phyloP scores from a whole-genome alignment of 306 rosid species.

The Lathyrus tuberosus region DNA sequence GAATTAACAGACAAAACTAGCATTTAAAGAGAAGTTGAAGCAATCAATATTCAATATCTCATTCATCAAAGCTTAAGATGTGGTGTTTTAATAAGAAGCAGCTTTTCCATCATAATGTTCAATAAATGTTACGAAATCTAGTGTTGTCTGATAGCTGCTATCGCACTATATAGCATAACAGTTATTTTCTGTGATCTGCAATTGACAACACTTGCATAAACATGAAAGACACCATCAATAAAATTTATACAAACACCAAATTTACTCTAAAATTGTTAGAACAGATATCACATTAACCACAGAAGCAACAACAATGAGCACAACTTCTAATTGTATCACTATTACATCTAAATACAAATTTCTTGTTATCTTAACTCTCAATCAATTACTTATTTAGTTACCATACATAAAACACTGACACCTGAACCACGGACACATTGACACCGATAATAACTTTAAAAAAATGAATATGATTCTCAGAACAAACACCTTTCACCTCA shows the following conservation, averaged over 20 bases:
- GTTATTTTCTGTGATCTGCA: not conserved
- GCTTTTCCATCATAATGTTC: not conserved
- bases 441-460: no score
- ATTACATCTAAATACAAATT: not conserved
- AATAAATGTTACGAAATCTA: constrained; percentile 12
- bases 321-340: not conserved
- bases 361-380: constrained; percentile 3
- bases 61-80: constrained; percentile 18
- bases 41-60: not conserved
- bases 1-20: constrained; percentile 1
- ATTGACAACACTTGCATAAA: constrained; percentile 1
- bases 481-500: constrained; percentile 24
- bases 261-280: not conserved
- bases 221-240: not conserved
- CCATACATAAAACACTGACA: not conserved
- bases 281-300: not conserved
- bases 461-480: not conserved
- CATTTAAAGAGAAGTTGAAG: constrained; percentile 12
- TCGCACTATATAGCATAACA: not conserved
- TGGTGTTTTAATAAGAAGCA: constrained; percentile 16
- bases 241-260: not conserved
- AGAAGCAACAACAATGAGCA: constrained; percentile 2
- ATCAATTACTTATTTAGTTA: not conserved
- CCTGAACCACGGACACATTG: no score
- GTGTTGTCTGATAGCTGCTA: not conserved